Conservation (phyloP, 441 rosid species). For the Populus hybrid region DNA sequence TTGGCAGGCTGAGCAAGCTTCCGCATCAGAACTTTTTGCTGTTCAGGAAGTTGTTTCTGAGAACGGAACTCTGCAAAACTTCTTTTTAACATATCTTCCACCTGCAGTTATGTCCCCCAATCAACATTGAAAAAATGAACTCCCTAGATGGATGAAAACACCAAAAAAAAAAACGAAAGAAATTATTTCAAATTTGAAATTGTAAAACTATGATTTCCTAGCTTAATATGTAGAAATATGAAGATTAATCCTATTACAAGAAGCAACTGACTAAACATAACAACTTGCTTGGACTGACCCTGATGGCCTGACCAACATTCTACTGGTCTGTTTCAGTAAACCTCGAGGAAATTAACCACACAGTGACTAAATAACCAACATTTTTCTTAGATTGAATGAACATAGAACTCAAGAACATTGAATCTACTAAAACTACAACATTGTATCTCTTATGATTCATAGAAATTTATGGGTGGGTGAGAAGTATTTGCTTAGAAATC, state of each 20-base stretch:
- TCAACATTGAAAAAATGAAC: slow-evolving; percentile 16
- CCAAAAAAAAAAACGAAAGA: background rate
- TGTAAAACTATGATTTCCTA: background rate
- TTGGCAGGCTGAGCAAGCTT: slow-evolving; percentile 77
- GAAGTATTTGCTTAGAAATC: background rate
- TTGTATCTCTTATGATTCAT: background rate
- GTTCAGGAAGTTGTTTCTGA: slow-evolving; percentile 93
- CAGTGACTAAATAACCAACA: background rate
- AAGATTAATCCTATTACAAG: background rate
- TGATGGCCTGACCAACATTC: background rate
- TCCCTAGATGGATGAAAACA: background rate
- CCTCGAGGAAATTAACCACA: background rate
- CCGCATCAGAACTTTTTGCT: slow-evolving; percentile 68
- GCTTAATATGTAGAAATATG: background rate
- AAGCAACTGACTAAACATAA: background rate
- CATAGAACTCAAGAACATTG: background rate
- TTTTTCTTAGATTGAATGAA: background rate
- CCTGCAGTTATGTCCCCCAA: slow-evolving; percentile 44
- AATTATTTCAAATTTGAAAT: background rate
- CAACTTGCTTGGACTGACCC: background rate
- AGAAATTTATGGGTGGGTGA: background rate
- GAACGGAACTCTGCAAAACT: slow-evolving; percentile 98
- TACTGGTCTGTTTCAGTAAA: background rate
- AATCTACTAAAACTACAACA: background rate
- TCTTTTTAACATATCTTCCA: slow-evolving; percentile 99